Base-by-base conservation (phyloP, 805 yeast genomes). In the Clavispora santaluciae region DNA sequence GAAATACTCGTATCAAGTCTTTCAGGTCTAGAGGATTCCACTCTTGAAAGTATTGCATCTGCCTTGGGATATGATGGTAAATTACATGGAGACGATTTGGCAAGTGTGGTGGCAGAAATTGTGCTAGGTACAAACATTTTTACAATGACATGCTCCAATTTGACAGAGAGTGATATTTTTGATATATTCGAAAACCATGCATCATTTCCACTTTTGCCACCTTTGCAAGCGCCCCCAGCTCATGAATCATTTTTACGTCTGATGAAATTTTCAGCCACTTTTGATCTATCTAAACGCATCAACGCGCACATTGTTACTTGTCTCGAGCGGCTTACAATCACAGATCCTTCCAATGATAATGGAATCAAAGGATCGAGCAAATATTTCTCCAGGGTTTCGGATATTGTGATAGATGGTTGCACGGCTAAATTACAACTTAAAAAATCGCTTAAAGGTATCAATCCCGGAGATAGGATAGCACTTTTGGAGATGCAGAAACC, bases 401-500 rank as follows among this genome's bases (percentile, higher is more conserved):
- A 33, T 1, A 17, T 50, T 7, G 23, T 35, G 5, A 39, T 44
- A 5, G 16, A 29, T 9, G 54, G 52, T 6, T 29, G 47, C 40
- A 22, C 6, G 12, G 50, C 50, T 5, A 30, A 22, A 3, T 5
- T 47, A 10, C n/a, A 22, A 1, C 28, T 34, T 15, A 22, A 21
- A 15, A 28, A 28, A 10, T 3, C 10, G 11, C 9, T 28, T 5
- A 4, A 18, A 15, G 31, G 10, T 15, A 15, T 46, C n/a, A 16
- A 13, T 1, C 6, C 21, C 2, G 49, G 36, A 3, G 47, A 40
- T 15, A 20, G 25, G 11, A 36, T 61, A 3, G 48, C 50, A 4
- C 41, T 61, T 13, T 10, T 62, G 12, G 62, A 59, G 25, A 37
- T 64, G 10, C 49, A 54, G 9, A 56, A 54, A 38, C 66, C 68